Evolutionary conservation across 495 filamentous ascomycete species (phyloP), one percentile per base, ranked within the genome.

Genomic region (Penicillium coffeae): DNA sequence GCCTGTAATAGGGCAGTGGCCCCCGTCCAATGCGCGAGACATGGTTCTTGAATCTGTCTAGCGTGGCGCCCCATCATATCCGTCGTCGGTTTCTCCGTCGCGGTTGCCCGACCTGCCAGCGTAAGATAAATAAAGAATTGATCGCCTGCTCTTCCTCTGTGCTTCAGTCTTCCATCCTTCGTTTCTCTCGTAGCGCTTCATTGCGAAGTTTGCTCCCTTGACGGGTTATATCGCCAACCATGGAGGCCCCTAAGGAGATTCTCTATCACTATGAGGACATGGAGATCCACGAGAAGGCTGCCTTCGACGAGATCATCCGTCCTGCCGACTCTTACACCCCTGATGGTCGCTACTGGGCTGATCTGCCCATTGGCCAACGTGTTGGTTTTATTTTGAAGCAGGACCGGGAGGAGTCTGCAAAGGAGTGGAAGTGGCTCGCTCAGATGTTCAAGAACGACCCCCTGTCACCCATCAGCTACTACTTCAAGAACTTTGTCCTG

Each of bases 271-370:
- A 74, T 48, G 69, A 75, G 55, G 63, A 77, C 45, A 80, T 81
- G 73, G 77, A 74, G 55, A 64, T 77, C 7, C 72, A 83, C 44
- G 86, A 90, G 71, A 79, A 72, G 58, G 75, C 75, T 51, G 86
- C 88, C 52, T 90, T 93, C 69, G 71, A 81, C 54, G 74, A 82
- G 38, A 66, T 90, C 39, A 82, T 89, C 45, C 83, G 82, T 21
- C 90, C 89, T 2, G 85, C 89, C 56, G 90, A 95, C 68, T 81
- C 75, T 55, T 94, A 90, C 65, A 83, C 84, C 34, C 57, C 65
- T 19, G 76, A 90, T 21, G 89, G 90, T 50, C 73, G 76, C 49
- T 95, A 95, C 74, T 95, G 88, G 88, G 90, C 88, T 8, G 90
- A 95, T 63, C 68, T 95, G 19, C 78, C 80, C 15, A 50, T 88